phyloP scores from a whole-genome alignment of 2,329 filamentous ascomycete species.

The Diaporthe sp. region DNA sequence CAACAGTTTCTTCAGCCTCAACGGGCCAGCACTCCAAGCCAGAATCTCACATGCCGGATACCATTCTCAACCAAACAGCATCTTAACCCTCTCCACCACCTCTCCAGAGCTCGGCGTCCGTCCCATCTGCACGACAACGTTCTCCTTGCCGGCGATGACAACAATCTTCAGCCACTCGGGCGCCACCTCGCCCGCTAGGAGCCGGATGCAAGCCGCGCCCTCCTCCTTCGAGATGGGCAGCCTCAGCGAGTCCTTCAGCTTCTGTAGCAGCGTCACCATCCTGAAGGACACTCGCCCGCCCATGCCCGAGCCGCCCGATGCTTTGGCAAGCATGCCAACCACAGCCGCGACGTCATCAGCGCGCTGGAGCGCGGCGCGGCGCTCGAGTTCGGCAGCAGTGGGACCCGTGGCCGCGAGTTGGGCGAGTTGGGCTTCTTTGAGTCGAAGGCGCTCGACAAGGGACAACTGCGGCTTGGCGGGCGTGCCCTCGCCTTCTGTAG shows the following conservation, averaged over 20 bases:
- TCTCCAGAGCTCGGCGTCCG: constrained; percentile 34
- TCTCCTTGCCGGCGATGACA: constrained; percentile 66
- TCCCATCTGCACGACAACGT: constrained; percentile 68
- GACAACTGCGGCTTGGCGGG: constrained; percentile 64
- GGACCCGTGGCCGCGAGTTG: constrained; percentile 59
- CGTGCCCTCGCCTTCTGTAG: constrained; percentile 59
- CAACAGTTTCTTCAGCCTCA: background rate
- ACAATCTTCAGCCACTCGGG: constrained; percentile 70
- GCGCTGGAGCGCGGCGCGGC: constrained; percentile 75
- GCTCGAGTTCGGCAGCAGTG: constrained; percentile 69
- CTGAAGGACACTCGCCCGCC: constrained; percentile 75
- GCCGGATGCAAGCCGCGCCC: constrained; percentile 62
- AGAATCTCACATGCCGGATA: background rate
- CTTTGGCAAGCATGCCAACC: constrained; percentile 74
- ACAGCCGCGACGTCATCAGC: constrained; percentile 78
- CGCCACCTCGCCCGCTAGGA: constrained; percentile 68
- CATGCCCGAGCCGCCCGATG: constrained; percentile 57
- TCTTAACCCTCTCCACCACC: constrained; percentile 45
- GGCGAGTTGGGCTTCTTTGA: constrained; percentile 73
- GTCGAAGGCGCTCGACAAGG: constrained; percentile 81
- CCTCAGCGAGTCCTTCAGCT: constrained; percentile 77
- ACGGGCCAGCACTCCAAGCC: background rate
- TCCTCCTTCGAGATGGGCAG: constrained; percentile 68
- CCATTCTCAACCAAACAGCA: constrained; percentile 43
- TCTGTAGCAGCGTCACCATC: constrained; percentile 73